These are phyloP conservation scores for Coriolopsis trogii DNA, from an alignment of 1,284 basidiomycete species.

Conservation along the genomic window DNA sequence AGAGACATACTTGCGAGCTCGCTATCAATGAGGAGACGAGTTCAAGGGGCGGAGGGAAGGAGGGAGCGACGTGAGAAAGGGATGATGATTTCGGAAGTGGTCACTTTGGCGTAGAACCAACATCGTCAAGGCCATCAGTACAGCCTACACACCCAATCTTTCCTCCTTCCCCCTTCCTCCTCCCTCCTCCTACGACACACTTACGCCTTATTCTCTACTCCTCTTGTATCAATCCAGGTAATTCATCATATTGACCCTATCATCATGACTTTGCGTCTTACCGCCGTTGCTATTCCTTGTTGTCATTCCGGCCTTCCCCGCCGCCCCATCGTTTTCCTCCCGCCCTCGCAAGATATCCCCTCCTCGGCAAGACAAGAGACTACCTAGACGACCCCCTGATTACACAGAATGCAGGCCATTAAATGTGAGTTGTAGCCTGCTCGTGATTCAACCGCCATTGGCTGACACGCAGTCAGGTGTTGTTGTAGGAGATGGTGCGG, in stretches of 20 bases:
- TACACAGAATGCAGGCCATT: slow-evolving; percentile 44
- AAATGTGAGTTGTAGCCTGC: slow-evolving; percentile 36
- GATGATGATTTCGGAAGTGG: slow-evolving; percentile 29
- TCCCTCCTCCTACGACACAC: slow-evolving; percentile 21
- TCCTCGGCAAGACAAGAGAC: slow-evolving; percentile 11
- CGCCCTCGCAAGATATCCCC: slow-evolving; percentile 17
- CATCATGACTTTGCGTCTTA: slow-evolving; percentile 3
- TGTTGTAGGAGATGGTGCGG: slow-evolving; percentile 99
- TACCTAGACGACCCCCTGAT: slow-evolving; percentile 26
- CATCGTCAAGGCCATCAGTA: slow-evolving; percentile 32
- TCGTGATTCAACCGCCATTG: slow-evolving; percentile 1
- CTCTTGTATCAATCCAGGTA: slow-evolving; percentile 26
- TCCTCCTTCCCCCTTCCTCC: slow-evolving; percentile 27
- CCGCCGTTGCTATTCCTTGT: slow-evolving; percentile 18
- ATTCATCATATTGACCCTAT: not conserved
- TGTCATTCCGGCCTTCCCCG: slow-evolving; percentile 12
- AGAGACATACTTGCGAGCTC: too few relatives aligned
- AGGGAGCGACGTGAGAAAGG: slow-evolving; percentile 28
- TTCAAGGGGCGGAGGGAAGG: slow-evolving; percentile 6
- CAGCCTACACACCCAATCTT: slow-evolving; percentile 30
- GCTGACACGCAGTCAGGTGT: slow-evolving; percentile 64
- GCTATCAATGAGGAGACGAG: too few relatives aligned
- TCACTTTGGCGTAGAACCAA: slow-evolving; percentile 30
- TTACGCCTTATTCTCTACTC: slow-evolving; percentile 17
- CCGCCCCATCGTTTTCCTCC: not conserved